Conservation (phyloP, 2,329 filamentous ascomycete genomes). For the Zasmidium angulare region DNA sequence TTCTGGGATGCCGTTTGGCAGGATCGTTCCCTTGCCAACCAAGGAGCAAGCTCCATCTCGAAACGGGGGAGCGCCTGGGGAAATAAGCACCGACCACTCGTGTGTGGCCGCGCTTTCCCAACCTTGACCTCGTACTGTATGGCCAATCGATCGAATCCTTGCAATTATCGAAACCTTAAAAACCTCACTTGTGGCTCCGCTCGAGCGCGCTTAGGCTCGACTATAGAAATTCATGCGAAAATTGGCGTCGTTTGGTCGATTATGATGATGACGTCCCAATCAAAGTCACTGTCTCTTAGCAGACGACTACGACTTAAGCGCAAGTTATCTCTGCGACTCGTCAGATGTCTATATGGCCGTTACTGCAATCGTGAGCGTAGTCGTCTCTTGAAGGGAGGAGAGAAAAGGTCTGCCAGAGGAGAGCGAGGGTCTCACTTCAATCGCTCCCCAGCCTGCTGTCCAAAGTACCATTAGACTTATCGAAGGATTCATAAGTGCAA, state of each 20-base stretch:
- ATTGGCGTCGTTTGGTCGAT: neutral
- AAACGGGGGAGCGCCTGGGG: constrained; percentile 1
- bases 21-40: neutral
- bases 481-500: no score
- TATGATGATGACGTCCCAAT: neutral
- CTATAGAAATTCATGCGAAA: neutral
- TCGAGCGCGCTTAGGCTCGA: neutral
- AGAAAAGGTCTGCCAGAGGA: no score
- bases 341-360: no score
- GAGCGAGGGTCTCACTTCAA: no score
- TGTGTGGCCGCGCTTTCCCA: neutral
- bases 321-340: no score
- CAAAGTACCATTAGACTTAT: no score
- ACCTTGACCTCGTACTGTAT: neutral
- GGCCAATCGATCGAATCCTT: neutral
- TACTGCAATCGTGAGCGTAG: no score
- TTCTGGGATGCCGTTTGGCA: no score
- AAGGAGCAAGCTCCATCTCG: neutral
- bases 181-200: neutral
- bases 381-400: no score
- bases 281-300: no score
- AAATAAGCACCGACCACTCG: neutral
- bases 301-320: no score
- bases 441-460: no score
- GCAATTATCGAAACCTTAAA: neutral